Percentiles rank a stretch among this genome's conserved stretches.
Evolutionary conservation across 306 rosid species (phyloP).

Genomic region (Amphicarpaea edgeworthii): DNA sequence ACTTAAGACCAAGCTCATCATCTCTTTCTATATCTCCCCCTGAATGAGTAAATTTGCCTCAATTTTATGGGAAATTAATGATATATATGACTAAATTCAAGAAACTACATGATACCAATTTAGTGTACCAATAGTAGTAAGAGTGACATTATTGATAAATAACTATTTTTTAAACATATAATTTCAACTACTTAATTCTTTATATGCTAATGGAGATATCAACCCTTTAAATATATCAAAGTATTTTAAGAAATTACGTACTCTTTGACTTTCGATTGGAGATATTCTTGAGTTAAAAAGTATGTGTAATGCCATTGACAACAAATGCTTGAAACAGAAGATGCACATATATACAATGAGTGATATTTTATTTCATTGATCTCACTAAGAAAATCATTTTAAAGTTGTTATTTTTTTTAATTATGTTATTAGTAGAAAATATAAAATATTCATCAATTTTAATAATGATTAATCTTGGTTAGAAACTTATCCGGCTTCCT

Average conservation of each 20-base stretch:
- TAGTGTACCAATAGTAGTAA: not conserved
- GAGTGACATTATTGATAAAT: too few species aligned
- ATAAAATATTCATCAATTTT: too few species aligned
- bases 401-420: not conserved
- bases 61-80: slow-evolving; percentile 6
- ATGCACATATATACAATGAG: not conserved
- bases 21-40: not conserved
- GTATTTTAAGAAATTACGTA: too few species aligned
- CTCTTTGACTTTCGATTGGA: too few species aligned
- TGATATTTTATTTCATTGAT: not conserved
- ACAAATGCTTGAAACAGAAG: not conserved
- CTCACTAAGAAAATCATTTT: not conserved
- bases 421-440: too few species aligned
- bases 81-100: not conserved
- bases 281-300: too few species aligned
- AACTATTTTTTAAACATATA: too few species aligned
- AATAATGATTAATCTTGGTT: too few species aligned
- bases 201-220: too few species aligned
- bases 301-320: not conserved
- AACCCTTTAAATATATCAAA: too few species aligned
- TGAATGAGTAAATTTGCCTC: not conserved
- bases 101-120: not conserved
- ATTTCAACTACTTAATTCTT: too few species aligned
- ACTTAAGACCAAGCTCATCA: slow-evolving; percentile 9
- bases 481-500: too few species aligned